These are phyloP conservation scores for Coemansia nantahalensis DNA, from an alignment of 192 early-diverging fungal species.

Conservation along the genomic window DNA sequence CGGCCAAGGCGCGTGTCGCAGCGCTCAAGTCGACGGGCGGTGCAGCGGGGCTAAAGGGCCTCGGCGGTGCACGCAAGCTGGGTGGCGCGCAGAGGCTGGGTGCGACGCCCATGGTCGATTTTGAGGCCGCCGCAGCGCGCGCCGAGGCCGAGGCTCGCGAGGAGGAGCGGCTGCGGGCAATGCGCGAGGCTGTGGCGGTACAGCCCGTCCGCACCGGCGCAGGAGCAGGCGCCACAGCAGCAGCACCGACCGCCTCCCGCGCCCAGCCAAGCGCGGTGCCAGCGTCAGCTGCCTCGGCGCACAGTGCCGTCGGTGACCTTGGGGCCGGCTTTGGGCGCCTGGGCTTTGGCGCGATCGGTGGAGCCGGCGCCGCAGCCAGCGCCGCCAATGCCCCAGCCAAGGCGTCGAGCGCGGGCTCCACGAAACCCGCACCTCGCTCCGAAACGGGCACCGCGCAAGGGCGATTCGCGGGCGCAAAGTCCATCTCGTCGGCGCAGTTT, in stretches of 20 bases:
- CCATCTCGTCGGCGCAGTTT: slow-evolving; percentile 30
- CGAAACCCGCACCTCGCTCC: background rate
- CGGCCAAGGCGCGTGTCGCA: slow-evolving; percentile 22
- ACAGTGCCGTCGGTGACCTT: slow-evolving; percentile 53
- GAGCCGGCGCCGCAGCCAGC: slow-evolving; percentile 3
- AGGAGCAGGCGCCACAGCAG: background rate
- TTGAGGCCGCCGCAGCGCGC: slow-evolving; percentile 88
- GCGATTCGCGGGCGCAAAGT: slow-evolving; percentile 16
- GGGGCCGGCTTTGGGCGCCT: slow-evolving; percentile 68
- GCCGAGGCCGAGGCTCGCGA: slow-evolving; percentile 82
- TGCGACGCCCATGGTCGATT: slow-evolving; percentile 69
- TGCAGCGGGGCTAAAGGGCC: slow-evolving; percentile 35
- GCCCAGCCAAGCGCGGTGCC: background rate
- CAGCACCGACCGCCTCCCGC: background rate
- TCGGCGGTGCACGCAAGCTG: slow-evolving; percentile 61
- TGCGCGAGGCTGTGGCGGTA: slow-evolving; percentile 35
- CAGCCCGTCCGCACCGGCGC: background rate
- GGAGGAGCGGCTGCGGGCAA: slow-evolving; percentile 53
- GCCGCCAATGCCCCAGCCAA: slow-evolving; percentile 23
- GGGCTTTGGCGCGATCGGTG: slow-evolving; percentile 56
- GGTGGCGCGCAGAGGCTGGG: slow-evolving; percentile 85
- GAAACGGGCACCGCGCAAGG: background rate
- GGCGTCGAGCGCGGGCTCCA: background rate
- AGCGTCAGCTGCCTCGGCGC: background rate
- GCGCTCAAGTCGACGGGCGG: slow-evolving; percentile 25